A percentile compares a stretch with the other conserved stretches of the same genome.
Conservation (phyloP, 176 grass and related monocot species). For the Carex scoparia region DNA sequence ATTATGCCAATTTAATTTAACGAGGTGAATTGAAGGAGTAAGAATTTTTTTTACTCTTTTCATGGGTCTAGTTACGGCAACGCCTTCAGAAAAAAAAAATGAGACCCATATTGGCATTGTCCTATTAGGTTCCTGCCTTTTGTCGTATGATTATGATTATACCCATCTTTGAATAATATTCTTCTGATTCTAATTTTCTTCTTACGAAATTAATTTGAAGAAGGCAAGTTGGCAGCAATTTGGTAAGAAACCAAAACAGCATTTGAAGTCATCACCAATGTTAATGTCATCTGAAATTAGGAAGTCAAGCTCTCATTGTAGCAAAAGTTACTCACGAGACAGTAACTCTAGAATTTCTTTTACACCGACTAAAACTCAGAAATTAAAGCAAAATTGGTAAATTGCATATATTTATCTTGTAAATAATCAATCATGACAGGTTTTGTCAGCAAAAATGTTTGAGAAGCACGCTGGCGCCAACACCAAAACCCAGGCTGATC, state of each 20-base stretch:
- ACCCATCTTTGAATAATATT: neutral
- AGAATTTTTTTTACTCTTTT: neutral
- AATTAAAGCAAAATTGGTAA: neutral
- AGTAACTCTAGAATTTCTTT: neutral
- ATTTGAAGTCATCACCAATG: neutral
- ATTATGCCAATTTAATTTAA: neutral
- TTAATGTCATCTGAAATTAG: neutral
- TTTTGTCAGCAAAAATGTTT: conserved; percentile 45
- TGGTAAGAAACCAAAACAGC: neutral
- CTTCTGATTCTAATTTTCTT: neutral
- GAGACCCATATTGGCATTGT: neutral
- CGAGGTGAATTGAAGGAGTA: neutral
- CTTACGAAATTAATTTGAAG: neutral
- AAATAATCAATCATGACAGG: conserved; percentile 29
- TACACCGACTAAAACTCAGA: neutral
- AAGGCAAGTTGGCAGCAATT: neutral
- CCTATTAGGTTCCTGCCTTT: neutral
- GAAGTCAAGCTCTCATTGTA: neutral
- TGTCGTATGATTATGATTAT: neutral
- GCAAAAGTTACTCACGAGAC: neutral
- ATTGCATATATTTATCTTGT: neutral
- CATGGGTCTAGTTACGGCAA: neutral
- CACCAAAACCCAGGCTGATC: conserved; percentile 40
- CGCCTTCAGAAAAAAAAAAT: neutral
- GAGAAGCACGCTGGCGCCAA: conserved; percentile 39